Evolutionary conservation across 2,329 filamentous ascomycete species (phyloP), one percentile per base, ranked within the genome.

Genomic region (Beauveria australis): DNA sequence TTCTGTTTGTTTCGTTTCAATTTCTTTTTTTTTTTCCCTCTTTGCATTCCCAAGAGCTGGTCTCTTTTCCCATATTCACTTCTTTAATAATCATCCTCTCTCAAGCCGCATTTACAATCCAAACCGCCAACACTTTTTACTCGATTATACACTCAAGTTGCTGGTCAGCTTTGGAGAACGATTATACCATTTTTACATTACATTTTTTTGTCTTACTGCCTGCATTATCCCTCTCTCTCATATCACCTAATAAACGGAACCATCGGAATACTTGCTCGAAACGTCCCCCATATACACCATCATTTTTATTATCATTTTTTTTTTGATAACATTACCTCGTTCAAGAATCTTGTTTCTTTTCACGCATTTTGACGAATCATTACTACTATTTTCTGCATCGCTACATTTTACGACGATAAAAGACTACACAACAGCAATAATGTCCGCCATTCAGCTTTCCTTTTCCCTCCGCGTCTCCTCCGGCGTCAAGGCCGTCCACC

Each of bases 381-480:
- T 64, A 51, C 8, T 64, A 51, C 8, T 26, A 18, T 57, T 65
- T 62, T 51, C 40, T 61, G 37, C 71, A 72, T 76, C 71, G 66
- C 65, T 65, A 67, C 71, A 67, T 62, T 66, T 70, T 67, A 69
- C 22, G 33, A 37, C 33, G 12, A 37, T 37, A 37, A 37, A 37
- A 37, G 33, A 37, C 33, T 37, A 37, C 33, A 37, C 33, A 37
- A 37, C 12, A 16, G 33, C 9, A 46, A 87, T 74, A 80, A 96
- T 96, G 91, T 88, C 92, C 77, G 82, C 91, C 75, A 87, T 94
- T 78, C 93, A 97, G 80, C 88, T 96, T 69, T 93, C 92, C 74
- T 97, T 97, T 81, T 88, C 89, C 76, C 90, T 97, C 76, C 91
- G 92, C 81, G 95, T 95, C 75, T 96, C 92, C 73, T 87, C 91